Evolutionary conservation across 768 basidiomycete species (phyloP), one percentile per base, ranked within the genome.

Genomic region (Leccinum sublutescens): DNA sequence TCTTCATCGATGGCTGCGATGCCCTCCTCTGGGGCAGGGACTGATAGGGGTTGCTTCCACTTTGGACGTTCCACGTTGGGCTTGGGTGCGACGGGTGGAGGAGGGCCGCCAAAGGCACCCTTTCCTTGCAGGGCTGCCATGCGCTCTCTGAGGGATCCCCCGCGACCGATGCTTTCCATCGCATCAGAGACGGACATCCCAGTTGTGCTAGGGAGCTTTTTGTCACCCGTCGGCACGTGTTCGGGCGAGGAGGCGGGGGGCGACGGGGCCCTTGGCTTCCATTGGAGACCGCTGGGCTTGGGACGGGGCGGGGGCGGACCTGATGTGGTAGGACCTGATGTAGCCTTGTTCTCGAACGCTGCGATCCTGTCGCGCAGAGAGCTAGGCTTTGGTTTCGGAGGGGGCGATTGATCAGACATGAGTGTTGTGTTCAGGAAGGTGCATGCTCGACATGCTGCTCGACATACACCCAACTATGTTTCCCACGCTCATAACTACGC

Each of bases 91-190:
- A 82, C 68, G 1, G 77, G 80, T 1, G 86, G 80, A 17, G 72
- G 61, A n/a, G 72, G 61, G 5, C 72, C 69, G 15, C 91, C 91
- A 67, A 96, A 93, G 10, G 79, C 93, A 15, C 91, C 89, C 49
- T 81, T 86, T 8, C 90, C 92, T 71, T 94, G 91, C 38, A 98
- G 76, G 3, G 94, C 93, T 31, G 94, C 94, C 94, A 98, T 97
- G 38, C 96, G 85, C 59, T 97, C 96, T 76, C 88, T 95, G 64
- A 98, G 75, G 57, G 91, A 92, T 5, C 85, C 88, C 3, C 83
- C 88, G 57, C 85, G 85, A 5, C 82, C 83, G 73, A 96, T 95
- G 66, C 88, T 89, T 67, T 88, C 89, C 72, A 89, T 87, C 21
- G 95, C 95, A 77, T 98, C 95, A 29, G 85, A 84, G 5, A 91